phyloP scores from a whole-genome alignment of 2,329 filamentous ascomycete species.

The Ophiostoma piceae region DNA sequence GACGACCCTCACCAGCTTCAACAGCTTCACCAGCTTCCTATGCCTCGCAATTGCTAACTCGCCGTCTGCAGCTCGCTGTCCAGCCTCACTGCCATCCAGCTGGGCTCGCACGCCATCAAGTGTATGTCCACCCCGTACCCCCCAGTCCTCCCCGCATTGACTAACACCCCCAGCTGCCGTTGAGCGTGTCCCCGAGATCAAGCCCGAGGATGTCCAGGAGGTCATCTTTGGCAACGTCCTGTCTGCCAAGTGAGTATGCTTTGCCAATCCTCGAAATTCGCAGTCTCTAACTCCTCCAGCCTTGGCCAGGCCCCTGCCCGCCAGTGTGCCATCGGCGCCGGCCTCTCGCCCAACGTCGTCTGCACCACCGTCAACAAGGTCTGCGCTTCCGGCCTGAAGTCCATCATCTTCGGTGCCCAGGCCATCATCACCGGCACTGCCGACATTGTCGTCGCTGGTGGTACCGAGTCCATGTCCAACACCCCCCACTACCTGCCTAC shows the following conservation, averaged over 20 bases:
- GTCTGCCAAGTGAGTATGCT: conserved; percentile 70
- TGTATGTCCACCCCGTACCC: conserved; percentile 47
- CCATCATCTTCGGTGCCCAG: conserved; percentile 88
- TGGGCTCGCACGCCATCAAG: conserved; percentile 90
- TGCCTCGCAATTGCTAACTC: conserved; percentile 14
- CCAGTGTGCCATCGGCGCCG: conserved; percentile 86
- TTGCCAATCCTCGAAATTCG: not conserved
- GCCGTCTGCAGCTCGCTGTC: conserved; percentile 67
- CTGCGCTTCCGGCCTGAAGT: conserved; percentile 91
- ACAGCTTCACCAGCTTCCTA: not conserved
- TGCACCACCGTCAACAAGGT: conserved; percentile 98
- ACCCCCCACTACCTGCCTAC: conserved; percentile 89
- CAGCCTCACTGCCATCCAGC: conserved; percentile 76
- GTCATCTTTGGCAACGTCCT: conserved; percentile 98
- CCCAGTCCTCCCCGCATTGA: conserved; percentile 2
- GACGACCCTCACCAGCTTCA: not conserved
- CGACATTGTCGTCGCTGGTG: conserved; percentile 86
- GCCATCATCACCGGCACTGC: conserved; percentile 97
- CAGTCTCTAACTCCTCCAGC: conserved; percentile 41
- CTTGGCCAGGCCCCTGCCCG: conserved; percentile 94
- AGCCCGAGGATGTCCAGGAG: conserved; percentile 85
- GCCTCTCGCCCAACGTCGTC: conserved; percentile 71
- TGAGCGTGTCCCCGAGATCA: conserved; percentile 78
- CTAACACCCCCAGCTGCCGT: conserved; percentile 56
- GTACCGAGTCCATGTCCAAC: conserved; percentile 98